These are phyloP conservation scores for Trametes coccinea DNA, from an alignment of 768 basidiomycete genomes.

Conservation along the genomic window DNA sequence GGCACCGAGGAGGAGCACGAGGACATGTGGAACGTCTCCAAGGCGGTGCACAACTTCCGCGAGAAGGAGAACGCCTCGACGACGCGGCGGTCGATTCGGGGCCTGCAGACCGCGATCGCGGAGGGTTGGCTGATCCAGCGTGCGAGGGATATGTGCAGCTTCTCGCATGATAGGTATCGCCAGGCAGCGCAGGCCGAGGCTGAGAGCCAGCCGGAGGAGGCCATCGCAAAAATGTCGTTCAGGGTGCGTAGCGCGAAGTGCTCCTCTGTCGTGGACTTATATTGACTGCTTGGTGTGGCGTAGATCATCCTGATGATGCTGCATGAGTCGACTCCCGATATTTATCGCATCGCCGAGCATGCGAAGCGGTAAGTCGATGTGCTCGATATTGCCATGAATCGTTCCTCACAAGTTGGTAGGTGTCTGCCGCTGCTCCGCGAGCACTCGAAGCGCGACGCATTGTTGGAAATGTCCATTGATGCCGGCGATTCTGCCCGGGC, in stretches of 20 bases:
- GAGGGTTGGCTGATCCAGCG: constrained; percentile 77
- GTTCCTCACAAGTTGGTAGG: constrained; percentile 33
- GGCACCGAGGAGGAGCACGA: constrained; percentile 48
- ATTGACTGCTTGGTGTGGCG: not conserved
- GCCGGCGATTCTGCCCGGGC: constrained; percentile 72
- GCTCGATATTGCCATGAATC: not conserved
- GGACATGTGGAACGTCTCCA: constrained; percentile 53
- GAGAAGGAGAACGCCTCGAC: constrained; percentile 43
- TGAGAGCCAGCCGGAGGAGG: constrained; percentile 46
- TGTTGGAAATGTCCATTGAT: constrained; percentile 60
- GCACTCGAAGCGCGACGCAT: constrained; percentile 59
- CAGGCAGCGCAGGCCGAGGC: constrained; percentile 70
- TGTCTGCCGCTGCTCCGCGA: constrained; percentile 63
- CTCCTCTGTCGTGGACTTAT: not conserved
- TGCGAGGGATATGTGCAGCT: constrained; percentile 75
- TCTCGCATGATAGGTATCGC: constrained; percentile 72
- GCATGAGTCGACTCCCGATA: constrained; percentile 59
- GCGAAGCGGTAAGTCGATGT: constrained; percentile 50
- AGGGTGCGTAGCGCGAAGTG: constrained; percentile 42
- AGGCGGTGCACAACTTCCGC: constrained; percentile 48
- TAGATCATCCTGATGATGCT: constrained; percentile 75
- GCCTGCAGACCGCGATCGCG: constrained; percentile 62
- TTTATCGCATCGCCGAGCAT: constrained; percentile 71
- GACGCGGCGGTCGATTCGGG: constrained; percentile 61
- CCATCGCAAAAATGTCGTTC: constrained; percentile 67